Evolutionary conservation across 2,329 filamentous ascomycete genomes (phyloP).

Genomic region (Ceratocystis ficicola): DNA sequence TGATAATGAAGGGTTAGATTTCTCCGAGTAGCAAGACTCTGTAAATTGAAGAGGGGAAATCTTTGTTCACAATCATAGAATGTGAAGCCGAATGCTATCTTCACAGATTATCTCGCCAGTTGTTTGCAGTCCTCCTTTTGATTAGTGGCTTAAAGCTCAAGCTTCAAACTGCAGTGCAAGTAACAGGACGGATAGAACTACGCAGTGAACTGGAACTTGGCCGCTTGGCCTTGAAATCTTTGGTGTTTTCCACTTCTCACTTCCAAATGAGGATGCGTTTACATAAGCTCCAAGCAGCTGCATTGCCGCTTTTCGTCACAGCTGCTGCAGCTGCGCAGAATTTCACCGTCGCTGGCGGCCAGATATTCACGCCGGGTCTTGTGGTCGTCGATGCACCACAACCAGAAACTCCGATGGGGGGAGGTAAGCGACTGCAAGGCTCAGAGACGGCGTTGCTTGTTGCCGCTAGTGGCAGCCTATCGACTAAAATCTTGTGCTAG

Average conservation of each 20-base stretch:
- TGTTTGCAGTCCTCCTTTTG: neutral
- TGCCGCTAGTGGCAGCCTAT: neutral
- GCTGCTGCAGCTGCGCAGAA: conserved; percentile 29
- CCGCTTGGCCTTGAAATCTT: neutral
- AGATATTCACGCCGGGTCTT: conserved; percentile 58
- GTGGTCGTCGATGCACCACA: conserved; percentile 55
- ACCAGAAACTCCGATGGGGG: conserved; percentile 50
- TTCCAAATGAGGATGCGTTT: neutral
- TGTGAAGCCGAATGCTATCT: neutral
- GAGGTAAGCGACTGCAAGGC: conserved; percentile 33
- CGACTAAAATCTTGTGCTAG: conserved; percentile 18
- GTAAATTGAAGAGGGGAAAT: neutral
- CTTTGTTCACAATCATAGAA: neutral
- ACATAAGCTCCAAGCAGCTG: conserved; percentile 1
- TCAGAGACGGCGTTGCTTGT: neutral
- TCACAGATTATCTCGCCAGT: neutral
- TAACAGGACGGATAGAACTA: neutral
- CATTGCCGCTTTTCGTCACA: conserved; percentile 25
- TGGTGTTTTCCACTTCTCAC: neutral
- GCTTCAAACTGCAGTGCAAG: neutral
- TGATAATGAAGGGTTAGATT: neutral
- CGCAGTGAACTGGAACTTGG: neutral
- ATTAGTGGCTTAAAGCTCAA: neutral
- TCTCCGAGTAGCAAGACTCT: conserved; percentile 14
- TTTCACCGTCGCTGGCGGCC: conserved; percentile 50